Conservation (phyloP, 805 yeast species). For the Martiniozyma abietophila region DNA sequence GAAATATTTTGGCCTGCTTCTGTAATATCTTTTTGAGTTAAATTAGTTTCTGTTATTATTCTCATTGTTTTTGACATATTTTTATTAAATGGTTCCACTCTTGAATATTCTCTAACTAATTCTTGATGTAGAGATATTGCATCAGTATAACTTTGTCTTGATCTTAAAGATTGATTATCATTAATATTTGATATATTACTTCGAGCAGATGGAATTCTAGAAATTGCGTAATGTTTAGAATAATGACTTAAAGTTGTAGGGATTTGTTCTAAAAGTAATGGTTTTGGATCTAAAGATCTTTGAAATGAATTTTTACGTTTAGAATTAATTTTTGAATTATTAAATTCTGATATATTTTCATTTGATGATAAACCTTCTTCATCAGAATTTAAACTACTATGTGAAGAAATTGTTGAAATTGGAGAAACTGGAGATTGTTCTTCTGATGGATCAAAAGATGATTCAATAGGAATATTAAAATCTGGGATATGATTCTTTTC, state of each 20-base stretch:
- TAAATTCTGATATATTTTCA: too few species aligned
- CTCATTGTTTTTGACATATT: conserved; percentile 21
- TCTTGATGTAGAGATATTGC: conserved; percentile 21
- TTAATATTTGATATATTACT: background rate
- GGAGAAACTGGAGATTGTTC: conserved; percentile 9
- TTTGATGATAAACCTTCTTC: too few species aligned
- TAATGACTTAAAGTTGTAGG: conserved; percentile 1
- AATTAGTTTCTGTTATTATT: conserved; percentile 28
- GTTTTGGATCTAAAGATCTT: conserved; percentile 3
- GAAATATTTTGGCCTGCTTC: conserved; percentile 19
- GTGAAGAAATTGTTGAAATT: conserved; percentile 6
- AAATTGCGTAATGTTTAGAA: conserved; percentile 11
- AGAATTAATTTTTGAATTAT: too few species aligned
- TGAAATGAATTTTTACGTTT: too few species aligned
- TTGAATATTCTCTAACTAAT: conserved; percentile 28
- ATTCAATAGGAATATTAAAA: background rate
- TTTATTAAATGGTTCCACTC: conserved; percentile 26
- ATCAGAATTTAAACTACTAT: too few species aligned
- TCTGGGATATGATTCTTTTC: background rate
- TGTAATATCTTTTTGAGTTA: conserved; percentile 9
- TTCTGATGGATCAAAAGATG: background rate
- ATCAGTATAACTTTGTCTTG: too few species aligned
- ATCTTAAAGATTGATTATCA: background rate
- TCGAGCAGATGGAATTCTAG: conserved; percentile 27
- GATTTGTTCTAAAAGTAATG: conserved; percentile 3